Evolutionary conservation across 441 rosid genomes (phyloP).

Genomic region (Brassica hybrid): DNA sequence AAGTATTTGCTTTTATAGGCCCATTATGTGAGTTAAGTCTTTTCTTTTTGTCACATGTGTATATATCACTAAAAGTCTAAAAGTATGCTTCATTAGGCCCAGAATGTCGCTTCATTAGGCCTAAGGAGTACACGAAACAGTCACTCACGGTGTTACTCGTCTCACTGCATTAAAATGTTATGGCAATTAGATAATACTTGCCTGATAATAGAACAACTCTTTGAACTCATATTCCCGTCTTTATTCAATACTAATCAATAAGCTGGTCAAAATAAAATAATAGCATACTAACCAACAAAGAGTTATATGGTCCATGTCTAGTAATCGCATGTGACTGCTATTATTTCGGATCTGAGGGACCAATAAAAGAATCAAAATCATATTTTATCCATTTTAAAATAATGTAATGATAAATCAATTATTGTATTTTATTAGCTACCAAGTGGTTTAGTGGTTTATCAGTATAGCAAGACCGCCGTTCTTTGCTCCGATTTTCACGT

Average conservation of each 20-base stretch:
- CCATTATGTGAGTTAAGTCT: neutral
- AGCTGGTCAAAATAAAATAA: neutral
- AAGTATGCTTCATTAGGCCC: too few relatives aligned
- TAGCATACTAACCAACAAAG: neutral
- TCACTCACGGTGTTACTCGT: too few relatives aligned
- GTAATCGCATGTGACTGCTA: slow-evolving; percentile 35
- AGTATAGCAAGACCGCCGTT: neutral
- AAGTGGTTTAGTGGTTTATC: slow-evolving; percentile 7
- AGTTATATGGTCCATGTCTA: slow-evolving; percentile 12
- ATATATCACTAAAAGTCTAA: too few relatives aligned
- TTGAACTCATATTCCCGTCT: too few relatives aligned
- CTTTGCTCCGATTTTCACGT: slow-evolving; percentile 8
- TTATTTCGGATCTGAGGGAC: slow-evolving; percentile 27
- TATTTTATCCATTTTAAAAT: neutral
- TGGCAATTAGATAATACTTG: too few relatives aligned
- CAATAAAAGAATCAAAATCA: neutral
- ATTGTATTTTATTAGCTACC: neutral
- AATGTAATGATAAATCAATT: neutral
- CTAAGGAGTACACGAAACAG: too few relatives aligned
- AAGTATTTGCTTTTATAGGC: neutral
- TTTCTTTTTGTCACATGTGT: too few relatives aligned
- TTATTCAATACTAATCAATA: too few relatives aligned
- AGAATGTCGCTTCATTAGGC: too few relatives aligned
- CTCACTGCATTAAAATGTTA: too few relatives aligned
- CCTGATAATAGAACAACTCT: too few relatives aligned